Conservation (phyloP, 805 yeast species). For the Starmerella floris region DNA sequence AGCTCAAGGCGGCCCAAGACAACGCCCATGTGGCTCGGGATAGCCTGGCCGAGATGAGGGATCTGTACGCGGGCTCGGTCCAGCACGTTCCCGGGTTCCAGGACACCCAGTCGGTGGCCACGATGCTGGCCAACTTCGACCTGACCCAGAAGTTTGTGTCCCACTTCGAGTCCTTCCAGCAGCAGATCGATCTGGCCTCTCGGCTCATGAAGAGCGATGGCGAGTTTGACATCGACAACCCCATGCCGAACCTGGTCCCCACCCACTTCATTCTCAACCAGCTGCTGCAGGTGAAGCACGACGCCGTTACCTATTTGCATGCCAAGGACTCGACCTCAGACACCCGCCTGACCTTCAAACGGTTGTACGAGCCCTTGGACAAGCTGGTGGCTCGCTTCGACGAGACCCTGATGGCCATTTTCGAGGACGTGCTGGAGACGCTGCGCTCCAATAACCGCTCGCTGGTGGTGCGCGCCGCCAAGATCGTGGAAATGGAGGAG, state of each 20-base stretch:
- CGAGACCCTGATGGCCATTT: constrained; percentile 47
- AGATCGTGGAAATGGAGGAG: constrained; percentile 69
- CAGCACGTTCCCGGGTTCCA: constrained; percentile 53
- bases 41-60: constrained; percentile 30
- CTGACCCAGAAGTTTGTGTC: constrained; percentile 53
- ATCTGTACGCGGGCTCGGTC: constrained; percentile 42
- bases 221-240: constrained; percentile 30
- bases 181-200: constrained; percentile 39
- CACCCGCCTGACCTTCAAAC: constrained; percentile 49
- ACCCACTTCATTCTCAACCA: constrained; percentile 60
- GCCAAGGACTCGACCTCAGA: constrained; percentile 41
- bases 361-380: constrained; percentile 40
- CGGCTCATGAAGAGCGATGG: constrained; percentile 38
- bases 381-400: constrained; percentile 46
- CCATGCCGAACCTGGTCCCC: constrained; percentile 42
- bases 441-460: constrained; percentile 55
- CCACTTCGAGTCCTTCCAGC: constrained; percentile 45
- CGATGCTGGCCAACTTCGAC: constrained; percentile 55
- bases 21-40: constrained; percentile 29
- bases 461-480: constrained; percentile 56
- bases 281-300: constrained; percentile 68
- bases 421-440: constrained; percentile 57
- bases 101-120: constrained; percentile 52
- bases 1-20: constrained; percentile 29
- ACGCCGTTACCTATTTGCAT: constrained; percentile 29